Conservation (phyloP, 2,329 filamentous ascomycete genomes). For the Elsinoe perseae region DNA sequence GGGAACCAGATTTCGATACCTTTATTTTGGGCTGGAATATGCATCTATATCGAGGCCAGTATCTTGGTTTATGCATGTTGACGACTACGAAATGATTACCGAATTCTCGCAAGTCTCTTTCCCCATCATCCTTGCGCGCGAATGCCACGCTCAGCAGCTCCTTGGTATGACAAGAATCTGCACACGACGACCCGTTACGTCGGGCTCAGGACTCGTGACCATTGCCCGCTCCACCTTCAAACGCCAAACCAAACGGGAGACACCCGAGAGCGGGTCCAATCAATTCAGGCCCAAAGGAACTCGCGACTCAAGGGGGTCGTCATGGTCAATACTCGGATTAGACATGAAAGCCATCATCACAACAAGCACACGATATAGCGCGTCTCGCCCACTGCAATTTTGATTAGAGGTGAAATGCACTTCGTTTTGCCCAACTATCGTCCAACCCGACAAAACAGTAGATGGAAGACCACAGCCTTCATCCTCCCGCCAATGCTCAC, state of each 20-base stretch:
- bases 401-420: no score
- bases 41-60: neutral
- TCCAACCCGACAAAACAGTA: no score
- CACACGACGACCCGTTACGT: neutral
- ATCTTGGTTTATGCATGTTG: neutral
- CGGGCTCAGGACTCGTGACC: conserved; percentile 11
- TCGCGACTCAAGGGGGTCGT: neutral
- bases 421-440: no score
- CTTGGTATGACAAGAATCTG: neutral
- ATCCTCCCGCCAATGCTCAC: neutral
- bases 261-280: conserved; percentile 10
- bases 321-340: no score
- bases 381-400: no score
- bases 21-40: neutral
- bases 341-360: neutral
- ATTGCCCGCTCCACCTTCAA: neutral
- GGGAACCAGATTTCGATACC: neutral
- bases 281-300: neutral
- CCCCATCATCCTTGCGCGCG: no score
- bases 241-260: conserved; percentile 12
- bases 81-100: no score
- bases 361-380: no score
- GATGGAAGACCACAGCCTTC: neutral
- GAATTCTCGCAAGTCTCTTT: no score
- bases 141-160: no score